Evolutionary conservation across 2,329 filamentous ascomycete genomes (phyloP), one percentile per base, ranked within the genome.

Genomic region (Laburnicola sp.): DNA sequence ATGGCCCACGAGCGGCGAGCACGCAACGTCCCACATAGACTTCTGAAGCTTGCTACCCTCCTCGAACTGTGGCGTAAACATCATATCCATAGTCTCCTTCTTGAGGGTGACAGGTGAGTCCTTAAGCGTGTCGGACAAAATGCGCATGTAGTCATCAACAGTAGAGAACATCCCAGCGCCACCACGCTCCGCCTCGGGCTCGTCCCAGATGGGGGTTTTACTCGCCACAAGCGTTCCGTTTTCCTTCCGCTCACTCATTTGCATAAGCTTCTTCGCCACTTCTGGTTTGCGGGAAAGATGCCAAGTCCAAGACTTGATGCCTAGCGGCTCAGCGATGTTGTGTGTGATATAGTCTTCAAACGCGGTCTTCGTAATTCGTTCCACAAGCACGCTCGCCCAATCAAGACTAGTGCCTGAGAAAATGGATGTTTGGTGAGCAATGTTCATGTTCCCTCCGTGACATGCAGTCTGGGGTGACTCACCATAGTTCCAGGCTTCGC

Each of bases 401-500:
- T 82, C 79, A 25, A 76, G 50, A 1, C 71, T 70, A 3, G 69
- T 62, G 11, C 80, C 40, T 43, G 3, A n/a, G n/a, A n/a, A n/a
- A 6, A n/a, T n/a, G 3, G 26, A 43, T 4, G 9, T 9, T 28
- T 11, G 27, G n/a, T 31, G 9, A 25, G 40, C 6, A 34, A n/a
- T 25, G 7, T 25, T n/a, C n/a, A n/a, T n/a, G 8, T 34, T 25
- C 34, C 5, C n/a, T 3, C 32, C 6, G 22, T n/a, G 5, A 27
- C 1, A 11, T 34, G 11, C n/a, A n/a, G n/a, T 32, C 30, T 4
- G 21, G 8, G 6, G 8, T 2, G 9, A 34, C 40, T 32, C n/a
- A 43, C 40, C 78, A 54, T 83, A 83, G 21, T 64, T 68, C 79
- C 79, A 83, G 5, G 75, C 73, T 4, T 75, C 70, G 2, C 79